phyloP scores from a whole-genome alignment of 352 stramenopile genomes.

The Pythium dissimile region DNA sequence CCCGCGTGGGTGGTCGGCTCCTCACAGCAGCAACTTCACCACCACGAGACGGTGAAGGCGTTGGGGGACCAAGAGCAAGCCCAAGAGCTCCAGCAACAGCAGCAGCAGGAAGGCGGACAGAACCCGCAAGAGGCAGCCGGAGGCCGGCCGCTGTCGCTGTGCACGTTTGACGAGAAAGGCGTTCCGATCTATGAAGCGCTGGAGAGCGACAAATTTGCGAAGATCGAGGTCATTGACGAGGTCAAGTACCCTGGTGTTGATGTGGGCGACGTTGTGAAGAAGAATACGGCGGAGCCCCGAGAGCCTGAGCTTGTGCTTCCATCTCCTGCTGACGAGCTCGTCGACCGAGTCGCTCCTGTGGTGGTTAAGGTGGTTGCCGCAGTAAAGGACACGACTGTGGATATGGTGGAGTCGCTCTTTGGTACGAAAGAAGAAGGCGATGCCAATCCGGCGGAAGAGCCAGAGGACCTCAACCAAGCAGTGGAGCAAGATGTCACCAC shows the following conservation, averaged over 20 bases:
- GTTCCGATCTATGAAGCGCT: slow-evolving; percentile 12
- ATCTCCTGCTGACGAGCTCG: too few relatives aligned
- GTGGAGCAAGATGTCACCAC: neutral
- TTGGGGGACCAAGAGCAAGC: too few relatives aligned
- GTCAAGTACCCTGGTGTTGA: slow-evolving; percentile 15
- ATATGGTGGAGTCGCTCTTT: neutral
- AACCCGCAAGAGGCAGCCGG: neutral
- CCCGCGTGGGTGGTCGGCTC: slow-evolving; percentile 11
- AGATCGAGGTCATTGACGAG: slow-evolving; percentile 4
- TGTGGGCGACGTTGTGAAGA: neutral
- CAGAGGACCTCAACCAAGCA: too few relatives aligned
- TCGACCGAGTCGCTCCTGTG: neutral
- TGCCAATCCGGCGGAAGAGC: neutral
- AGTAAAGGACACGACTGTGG: neutral
- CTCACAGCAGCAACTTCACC: neutral
- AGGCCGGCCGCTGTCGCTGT: neutral
- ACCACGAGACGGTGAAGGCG: neutral
- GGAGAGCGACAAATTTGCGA: neutral
- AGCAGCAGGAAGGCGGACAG: slow-evolving; percentile 5
- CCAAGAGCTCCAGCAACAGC: neutral
- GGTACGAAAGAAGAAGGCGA: neutral
- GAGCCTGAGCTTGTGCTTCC: neutral
- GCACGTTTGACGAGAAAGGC: slow-evolving; percentile 6
- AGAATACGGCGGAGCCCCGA: neutral
- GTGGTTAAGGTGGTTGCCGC: neutral